Evolutionary conservation across 768 basidiomycete species (phyloP), one percentile per base, ranked within the genome.

Genomic region (Zangia roseola): DNA sequence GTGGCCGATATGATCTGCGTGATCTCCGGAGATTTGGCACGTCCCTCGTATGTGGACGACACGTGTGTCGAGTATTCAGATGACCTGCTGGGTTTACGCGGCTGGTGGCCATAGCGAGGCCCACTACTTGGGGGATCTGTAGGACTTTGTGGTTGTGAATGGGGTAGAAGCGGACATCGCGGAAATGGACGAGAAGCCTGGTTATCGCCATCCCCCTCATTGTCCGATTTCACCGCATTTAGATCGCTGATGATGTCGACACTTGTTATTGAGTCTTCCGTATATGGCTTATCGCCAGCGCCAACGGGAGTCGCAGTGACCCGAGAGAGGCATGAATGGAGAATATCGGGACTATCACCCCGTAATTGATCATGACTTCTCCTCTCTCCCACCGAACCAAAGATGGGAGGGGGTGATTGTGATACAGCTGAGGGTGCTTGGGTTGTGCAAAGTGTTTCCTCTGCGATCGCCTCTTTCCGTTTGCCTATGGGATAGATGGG

Each of bases 11-110:
- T 64, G 19, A 76, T 75, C 7, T 71, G 58, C 6, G 59, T 51
- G 47, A 77, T 67, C 40, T 77, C 74, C 2, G 75, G 74, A 34
- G 67, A 69, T 40, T 51, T 40, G 30, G 69, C 59, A 33, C 67
- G 55, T 31, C 25, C 36, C 42, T 55, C 56, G 36, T 47, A 42
- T 21, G 38, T 31, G 26, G 53, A 36, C 13, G 45, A 43, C 47
- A 56, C 56, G 50, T 56, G 51, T 26, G 30, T 13, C 4, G 56
- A 51, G 16, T 9, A 30, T 3, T 45, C 33, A 14, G 59, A 58
- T 24, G 64, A 48, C 38, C 25, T 46, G 40, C 61, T 62, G 19
- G 30, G 55, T 52, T 61, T 65, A 24, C 52, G 65, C 37, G 59
- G 54, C 40, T 45, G 41, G 43, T 57, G 66, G 59, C 37, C 53